phyloP scores from a whole-genome alignment of 495 filamentous ascomycete genomes.

The Bathelium albidoporum region DNA sequence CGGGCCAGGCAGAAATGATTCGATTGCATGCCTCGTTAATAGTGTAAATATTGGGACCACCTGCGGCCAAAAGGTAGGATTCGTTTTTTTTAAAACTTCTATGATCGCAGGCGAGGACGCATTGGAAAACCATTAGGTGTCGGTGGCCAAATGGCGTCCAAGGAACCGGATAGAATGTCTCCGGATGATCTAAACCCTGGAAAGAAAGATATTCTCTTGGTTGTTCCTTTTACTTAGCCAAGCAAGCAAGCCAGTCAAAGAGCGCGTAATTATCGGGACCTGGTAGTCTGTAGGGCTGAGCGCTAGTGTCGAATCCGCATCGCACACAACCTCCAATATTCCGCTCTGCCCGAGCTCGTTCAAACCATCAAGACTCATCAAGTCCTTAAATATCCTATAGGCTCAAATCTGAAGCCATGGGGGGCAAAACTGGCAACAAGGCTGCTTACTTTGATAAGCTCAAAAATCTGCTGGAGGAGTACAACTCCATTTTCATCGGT shows the following conservation, averaged over 20 bases:
- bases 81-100: neutral
- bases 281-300: neutral
- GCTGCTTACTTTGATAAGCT: conserved; percentile 99
- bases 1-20: conserved; percentile 12
- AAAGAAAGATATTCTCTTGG: no score
- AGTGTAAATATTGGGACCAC: conserved; percentile 11
- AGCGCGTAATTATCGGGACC: neutral
- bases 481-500: conserved; percentile 96
- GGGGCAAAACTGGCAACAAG: conserved; percentile 93
- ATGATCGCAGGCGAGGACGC: neutral
- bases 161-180: neutral
- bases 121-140: neutral
- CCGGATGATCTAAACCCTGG: no score
- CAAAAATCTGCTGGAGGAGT: conserved; percentile 82
- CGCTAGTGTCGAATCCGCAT: neutral
- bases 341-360: conserved; percentile 3
- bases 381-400: conserved; percentile 29
- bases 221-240: no score
- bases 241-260: neutral
- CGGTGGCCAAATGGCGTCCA: neutral
- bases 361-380: conserved; percentile 13
- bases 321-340: conserved; percentile 7
- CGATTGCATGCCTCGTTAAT: neutral
- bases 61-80: conserved; percentile 12
- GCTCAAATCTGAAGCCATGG: conserved; percentile 71